Evolutionary conservation across 2,329 filamentous ascomycete genomes (phyloP).

Genomic region (Clarireedia homoeocarpa): DNA sequence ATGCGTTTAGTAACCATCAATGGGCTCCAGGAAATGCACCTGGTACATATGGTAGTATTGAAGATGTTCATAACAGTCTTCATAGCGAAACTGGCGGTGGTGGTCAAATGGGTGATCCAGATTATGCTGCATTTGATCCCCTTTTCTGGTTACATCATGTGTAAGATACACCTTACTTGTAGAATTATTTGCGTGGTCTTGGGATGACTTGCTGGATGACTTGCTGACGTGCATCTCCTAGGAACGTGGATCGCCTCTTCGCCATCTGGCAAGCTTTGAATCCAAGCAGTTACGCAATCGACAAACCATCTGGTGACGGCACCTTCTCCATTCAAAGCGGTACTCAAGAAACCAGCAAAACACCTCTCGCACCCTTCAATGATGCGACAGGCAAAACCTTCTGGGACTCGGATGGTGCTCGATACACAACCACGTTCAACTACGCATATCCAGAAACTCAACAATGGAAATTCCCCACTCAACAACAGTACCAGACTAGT

Average conservation of each 20-base stretch:
- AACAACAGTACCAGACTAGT: slow-evolving; percentile 14
- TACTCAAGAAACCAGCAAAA: slow-evolving; percentile 45
- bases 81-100: slow-evolving; percentile 46
- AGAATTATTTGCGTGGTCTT: no score
- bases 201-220: not conserved
- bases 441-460: slow-evolving; percentile 67
- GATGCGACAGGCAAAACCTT: slow-evolving; percentile 27
- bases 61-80: slow-evolving; percentile 55
- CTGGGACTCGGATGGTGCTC: slow-evolving; percentile 17
- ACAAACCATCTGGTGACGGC: slow-evolving; percentile 44
- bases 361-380: slow-evolving; percentile 61
- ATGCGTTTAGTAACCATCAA: slow-evolving; percentile 60
- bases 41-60: slow-evolving; percentile 32
- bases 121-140: slow-evolving; percentile 71
- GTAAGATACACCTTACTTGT: slow-evolving; percentile 8
- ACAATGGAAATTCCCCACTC: slow-evolving; percentile 15
- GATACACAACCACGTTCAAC: slow-evolving; percentile 43
- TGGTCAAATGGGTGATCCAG: slow-evolving; percentile 64
- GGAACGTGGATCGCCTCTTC: slow-evolving; percentile 65
- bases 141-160: slow-evolving; percentile 34
- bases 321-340: slow-evolving; percentile 54
- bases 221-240: not conserved
- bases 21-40: slow-evolving; percentile 35
- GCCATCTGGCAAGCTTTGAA: slow-evolving; percentile 72
- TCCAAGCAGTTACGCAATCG: slow-evolving; percentile 56